Conservation (phyloP, 1,284 basidiomycete species). For the Rugosomyces carneus region DNA sequence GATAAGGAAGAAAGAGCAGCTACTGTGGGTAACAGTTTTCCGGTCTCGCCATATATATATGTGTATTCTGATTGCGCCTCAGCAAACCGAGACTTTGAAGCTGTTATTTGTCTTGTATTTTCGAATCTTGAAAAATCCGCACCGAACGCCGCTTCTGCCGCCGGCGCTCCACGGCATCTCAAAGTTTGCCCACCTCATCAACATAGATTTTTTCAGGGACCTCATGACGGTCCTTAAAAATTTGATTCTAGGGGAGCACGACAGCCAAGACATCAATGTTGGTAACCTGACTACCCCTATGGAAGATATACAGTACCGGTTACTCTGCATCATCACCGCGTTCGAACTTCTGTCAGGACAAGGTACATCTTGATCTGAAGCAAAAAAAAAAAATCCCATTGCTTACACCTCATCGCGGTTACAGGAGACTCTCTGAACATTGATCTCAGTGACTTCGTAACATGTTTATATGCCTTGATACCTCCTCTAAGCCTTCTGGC, state of each 20-base stretch:
- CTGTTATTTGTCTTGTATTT: constrained; percentile 98
- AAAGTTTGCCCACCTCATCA: constrained; percentile 93
- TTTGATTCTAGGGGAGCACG: constrained; percentile 54
- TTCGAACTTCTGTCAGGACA: constrained; percentile 96
- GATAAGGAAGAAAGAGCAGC: constrained; percentile 86
- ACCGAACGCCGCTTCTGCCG: constrained; percentile 78
- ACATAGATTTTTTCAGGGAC: constrained; percentile 98
- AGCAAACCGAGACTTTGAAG: constrained; percentile 98
- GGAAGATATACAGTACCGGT: constrained; percentile 52
- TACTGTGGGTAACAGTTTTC: constrained; percentile 49
- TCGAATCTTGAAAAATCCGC: constrained; percentile 86
- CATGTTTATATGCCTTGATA: constrained; percentile 68
- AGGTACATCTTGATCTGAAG: constrained; percentile 43
- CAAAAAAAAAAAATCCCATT: not conserved
- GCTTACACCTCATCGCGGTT: constrained; percentile 8
- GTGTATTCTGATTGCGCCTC: constrained; percentile 8
- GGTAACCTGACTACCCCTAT: constrained; percentile 18
- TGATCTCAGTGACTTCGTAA: constrained; percentile 88
- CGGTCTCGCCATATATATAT: constrained; percentile 10
- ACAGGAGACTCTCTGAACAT: constrained; percentile 93
- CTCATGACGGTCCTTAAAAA: constrained; percentile 83
- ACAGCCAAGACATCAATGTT: constrained; percentile 35
- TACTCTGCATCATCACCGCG: constrained; percentile 90
- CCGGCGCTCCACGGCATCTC: constrained; percentile 90
- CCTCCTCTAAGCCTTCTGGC: constrained; percentile 50